Conservation (phyloP, 2,329 filamentous ascomycete genomes). For the Ophiognomonia clavigignenti-juglandacearum region DNA sequence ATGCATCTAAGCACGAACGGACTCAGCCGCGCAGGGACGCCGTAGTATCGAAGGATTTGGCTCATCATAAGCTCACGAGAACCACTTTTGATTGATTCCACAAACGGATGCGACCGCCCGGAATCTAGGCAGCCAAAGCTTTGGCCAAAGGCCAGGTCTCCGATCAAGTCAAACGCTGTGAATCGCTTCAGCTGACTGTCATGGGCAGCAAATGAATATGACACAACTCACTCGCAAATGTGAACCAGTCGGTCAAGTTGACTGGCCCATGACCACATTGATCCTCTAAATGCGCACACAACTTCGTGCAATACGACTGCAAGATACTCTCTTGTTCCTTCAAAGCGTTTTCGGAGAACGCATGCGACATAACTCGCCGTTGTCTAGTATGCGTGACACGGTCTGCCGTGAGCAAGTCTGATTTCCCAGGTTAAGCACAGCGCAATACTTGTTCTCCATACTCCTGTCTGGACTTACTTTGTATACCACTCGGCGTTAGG, state of each 20-base stretch:
- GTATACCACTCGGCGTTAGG: background rate
- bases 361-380: background rate
- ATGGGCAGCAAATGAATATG: background rate
- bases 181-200: background rate
- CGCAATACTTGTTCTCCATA: background rate
- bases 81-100: too few species aligned
- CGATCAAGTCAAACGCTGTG: background rate
- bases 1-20: too few species aligned
- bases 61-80: too few species aligned
- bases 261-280: too few species aligned
- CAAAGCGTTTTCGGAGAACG: background rate
- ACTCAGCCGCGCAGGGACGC: too few species aligned
- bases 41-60: too few species aligned
- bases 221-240: too few species aligned
- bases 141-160: background rate
- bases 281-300: too few species aligned
- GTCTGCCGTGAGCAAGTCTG: too few species aligned
- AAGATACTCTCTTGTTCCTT: background rate
- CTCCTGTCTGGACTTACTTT: background rate
- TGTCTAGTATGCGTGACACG: background rate
- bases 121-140: background rate
- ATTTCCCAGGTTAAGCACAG: too few species aligned
- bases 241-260: too few species aligned
- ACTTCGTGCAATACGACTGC: background rate
- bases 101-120: too few species aligned